Base-by-base conservation (phyloP, 2,329 filamentous ascomycete species). In the Penicillium aurantiogriseum region DNA sequence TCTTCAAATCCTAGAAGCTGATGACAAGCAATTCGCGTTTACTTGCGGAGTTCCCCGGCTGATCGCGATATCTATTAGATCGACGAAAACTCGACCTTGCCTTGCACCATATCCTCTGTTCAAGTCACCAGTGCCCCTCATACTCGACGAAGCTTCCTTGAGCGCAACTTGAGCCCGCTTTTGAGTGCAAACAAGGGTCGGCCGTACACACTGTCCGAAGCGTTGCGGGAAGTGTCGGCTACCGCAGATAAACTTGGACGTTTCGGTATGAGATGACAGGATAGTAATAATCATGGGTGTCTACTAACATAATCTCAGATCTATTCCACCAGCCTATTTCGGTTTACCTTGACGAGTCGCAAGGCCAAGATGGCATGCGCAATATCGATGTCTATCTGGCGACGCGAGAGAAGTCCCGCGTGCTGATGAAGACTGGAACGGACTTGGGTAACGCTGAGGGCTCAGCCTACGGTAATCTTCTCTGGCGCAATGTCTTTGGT, bases 381-480 rank as follows among this genome's bases (percentile, higher is more conserved):
- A 91, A 96, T 71, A 77, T 97, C 65, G 89, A 93, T 63, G 84
- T 97, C 52, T 89, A 88, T 67, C 83, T 97, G 56, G 86, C 85
- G 52, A 89, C 90, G 23, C 82, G 83, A 59, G 93, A 99, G 76
- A 87, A 90, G 64, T 88, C 90, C 33, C 87, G 89, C 39, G 85
- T 97, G 69, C 86, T 92, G 58, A 84, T 97, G 69, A 96, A 96
- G 79, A 96, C 92, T 0, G 94, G 94, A 58, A 97, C 94, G 9
- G 93, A 97, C 71, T 83, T 96, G 45, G 94, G 94, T 61, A 96
- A 95, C 70, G 87, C 91, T 23, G 94, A 99, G 76, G 94, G 93
- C 36, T 96, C 92, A 8, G 93, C 92, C 4, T 97, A 96, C 71
- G 88, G 90, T 64, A 93, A 94, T 65, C 83, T 92, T 44, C 82